These are phyloP conservation scores for Aspergillus sp. DNA, from an alignment of 2,329 filamentous ascomycete genomes.

Conservation along the genomic window DNA sequence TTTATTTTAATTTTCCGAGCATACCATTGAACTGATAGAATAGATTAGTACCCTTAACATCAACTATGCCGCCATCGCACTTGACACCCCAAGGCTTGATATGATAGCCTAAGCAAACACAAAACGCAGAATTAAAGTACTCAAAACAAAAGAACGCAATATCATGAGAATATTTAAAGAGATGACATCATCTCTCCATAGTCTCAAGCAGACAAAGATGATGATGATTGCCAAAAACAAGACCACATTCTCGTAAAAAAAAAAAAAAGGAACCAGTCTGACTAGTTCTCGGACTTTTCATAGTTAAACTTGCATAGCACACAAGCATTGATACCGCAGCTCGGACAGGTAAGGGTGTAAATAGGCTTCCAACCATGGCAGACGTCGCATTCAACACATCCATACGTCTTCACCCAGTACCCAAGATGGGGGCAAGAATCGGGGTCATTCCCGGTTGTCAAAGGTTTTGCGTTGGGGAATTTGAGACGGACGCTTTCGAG, in stretches of 20 bases:
- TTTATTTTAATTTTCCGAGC: neutral
- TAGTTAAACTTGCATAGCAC: constrained; percentile 24
- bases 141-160: neutral
- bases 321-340: constrained; percentile 23
- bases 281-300: too few species aligned
- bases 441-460: neutral
- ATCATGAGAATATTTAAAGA: neutral
- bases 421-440: constrained; percentile 21
- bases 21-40: too few species aligned
- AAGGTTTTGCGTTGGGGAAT: constrained; percentile 9
- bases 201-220: too few species aligned
- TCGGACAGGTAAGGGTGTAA: constrained; percentile 22
- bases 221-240: too few species aligned
- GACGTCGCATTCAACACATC: constrained; percentile 13
- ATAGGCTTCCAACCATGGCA: constrained; percentile 26
- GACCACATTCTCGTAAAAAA: too few species aligned
- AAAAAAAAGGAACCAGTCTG: neutral
- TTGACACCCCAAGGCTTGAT: too few species aligned
- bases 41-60: too few species aligned
- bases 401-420: constrained; percentile 21
- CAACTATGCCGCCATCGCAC: too few species aligned
- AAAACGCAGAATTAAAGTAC: neutral
- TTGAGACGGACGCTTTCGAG: constrained; percentile 15
- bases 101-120: neutral
- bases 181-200: constrained; percentile 1